These are phyloP conservation scores for Plasmodium relictum DNA, from an alignment of 169 alveolate genomes.

Conservation along the genomic window DNA sequence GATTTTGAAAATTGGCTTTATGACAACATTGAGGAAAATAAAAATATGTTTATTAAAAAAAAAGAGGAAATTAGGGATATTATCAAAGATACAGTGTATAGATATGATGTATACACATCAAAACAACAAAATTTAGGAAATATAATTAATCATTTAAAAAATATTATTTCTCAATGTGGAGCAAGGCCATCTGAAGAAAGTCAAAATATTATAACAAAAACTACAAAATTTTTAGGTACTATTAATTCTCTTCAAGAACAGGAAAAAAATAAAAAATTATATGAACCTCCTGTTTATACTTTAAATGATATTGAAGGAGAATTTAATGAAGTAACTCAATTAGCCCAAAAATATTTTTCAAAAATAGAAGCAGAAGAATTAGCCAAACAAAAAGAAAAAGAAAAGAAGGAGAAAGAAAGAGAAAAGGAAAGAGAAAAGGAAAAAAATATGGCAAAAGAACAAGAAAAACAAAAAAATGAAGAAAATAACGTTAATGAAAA, in stretches of 20 bases:
- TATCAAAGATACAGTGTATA: slow-evolving; percentile 77
- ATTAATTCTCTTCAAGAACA: slow-evolving; percentile 73
- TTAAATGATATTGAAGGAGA: slow-evolving; percentile 79
- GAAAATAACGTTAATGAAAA: neutral
- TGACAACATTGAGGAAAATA: slow-evolving; percentile 81
- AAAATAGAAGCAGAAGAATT: slow-evolving; percentile 73
- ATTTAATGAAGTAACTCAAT: slow-evolving; percentile 78
- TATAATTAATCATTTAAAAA: slow-evolving; percentile 72
- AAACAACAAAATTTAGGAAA: slow-evolving; percentile 79
- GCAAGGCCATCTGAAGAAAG: slow-evolving; percentile 79
- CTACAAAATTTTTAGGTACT: slow-evolving; percentile 16
- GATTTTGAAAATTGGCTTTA: slow-evolving; percentile 84
- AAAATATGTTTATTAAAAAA: slow-evolving; percentile 76
- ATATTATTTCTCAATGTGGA: slow-evolving; percentile 76
- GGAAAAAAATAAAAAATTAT: slow-evolving; percentile 59
- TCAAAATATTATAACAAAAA: slow-evolving; percentile 74
- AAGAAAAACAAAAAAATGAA: slow-evolving; percentile 17
- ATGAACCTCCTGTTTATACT: slow-evolving; percentile 78
- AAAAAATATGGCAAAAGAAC: slow-evolving; percentile 35
- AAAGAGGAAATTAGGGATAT: slow-evolving; percentile 70
- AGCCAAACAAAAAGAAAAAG: slow-evolving; percentile 67
- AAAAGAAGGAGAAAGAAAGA: slow-evolving; percentile 60
- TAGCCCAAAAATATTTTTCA: slow-evolving; percentile 75
- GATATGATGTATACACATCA: slow-evolving; percentile 72
- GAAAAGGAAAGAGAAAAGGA: slow-evolving; percentile 68